Evolutionary conservation across 768 basidiomycete genomes (phyloP).

Genomic region (Tylopilus balloui): DNA sequence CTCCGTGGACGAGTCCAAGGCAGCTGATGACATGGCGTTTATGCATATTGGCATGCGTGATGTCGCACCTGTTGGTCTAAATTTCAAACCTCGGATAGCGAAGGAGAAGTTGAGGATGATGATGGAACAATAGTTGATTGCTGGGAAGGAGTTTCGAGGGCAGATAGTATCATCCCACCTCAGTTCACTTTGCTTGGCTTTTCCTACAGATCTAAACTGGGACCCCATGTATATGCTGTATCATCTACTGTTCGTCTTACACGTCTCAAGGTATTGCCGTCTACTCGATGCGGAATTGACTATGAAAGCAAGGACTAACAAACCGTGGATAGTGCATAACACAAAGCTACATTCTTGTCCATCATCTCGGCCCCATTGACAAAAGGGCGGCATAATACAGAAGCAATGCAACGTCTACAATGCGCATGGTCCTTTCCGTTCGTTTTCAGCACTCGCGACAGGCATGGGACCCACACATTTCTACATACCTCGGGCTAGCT

Average conservation of each 20-base stretch:
- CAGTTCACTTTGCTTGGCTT: too few species aligned
- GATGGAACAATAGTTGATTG: background rate
- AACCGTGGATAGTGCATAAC: background rate
- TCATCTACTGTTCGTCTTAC: too few species aligned
- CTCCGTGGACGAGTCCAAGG: slow-evolving; percentile 39
- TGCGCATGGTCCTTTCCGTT: background rate
- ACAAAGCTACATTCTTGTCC: background rate
- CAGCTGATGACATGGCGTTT: slow-evolving; percentile 56
- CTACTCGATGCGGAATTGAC: too few species aligned
- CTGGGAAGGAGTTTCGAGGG: too few species aligned
- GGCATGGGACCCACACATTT: background rate
- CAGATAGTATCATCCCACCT: too few species aligned
- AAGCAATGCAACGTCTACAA: background rate
- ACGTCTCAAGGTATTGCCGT: too few species aligned
- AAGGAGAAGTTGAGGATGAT: slow-evolving; percentile 7
- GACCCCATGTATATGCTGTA: too few species aligned
- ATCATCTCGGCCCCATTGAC: background rate
- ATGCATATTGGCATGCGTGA: slow-evolving; percentile 19
- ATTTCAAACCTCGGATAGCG: slow-evolving; percentile 43
- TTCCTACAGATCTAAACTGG: too few species aligned
- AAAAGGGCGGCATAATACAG: background rate
- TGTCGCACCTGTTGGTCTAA: slow-evolving; percentile 46
- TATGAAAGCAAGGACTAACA: too few species aligned
- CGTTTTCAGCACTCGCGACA: background rate
- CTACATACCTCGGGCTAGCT: slow-evolving; percentile 11